Conservation (phyloP, 1,139 yeast genomes). For the Suhomyces coccinellae region DNA sequence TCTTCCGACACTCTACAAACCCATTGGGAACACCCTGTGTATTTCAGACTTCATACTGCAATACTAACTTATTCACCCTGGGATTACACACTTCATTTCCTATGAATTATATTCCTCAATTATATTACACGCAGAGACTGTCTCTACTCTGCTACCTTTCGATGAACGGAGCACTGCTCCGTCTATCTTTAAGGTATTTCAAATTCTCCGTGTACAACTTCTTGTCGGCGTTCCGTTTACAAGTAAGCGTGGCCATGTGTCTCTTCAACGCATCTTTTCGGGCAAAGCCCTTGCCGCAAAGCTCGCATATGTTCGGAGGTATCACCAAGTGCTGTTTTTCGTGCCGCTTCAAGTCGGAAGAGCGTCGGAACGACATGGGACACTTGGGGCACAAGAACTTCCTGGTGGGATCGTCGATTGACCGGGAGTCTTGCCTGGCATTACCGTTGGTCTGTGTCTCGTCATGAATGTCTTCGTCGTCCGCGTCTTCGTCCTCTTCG, state of each 20-base stretch:
- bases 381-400: constrained; percentile 52
- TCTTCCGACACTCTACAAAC: too few relatives aligned
- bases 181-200: constrained; percentile 24
- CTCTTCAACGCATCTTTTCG: constrained; percentile 77
- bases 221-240: constrained; percentile 64
- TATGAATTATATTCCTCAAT: not conserved
- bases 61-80: too few relatives aligned
- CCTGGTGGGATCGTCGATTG: constrained; percentile 23
- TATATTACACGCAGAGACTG: constrained; percentile 2
- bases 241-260: constrained; percentile 70
- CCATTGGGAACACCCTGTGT: too few relatives aligned
- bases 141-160: constrained; percentile 2
- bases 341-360: constrained; percentile 66
- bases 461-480: not conserved
- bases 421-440: not conserved
- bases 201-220: constrained; percentile 40
- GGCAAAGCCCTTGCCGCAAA: constrained; percentile 81
- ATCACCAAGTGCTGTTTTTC: constrained; percentile 57
- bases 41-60: too few relatives aligned
- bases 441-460: constrained; percentile 5
- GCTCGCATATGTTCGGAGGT: constrained; percentile 69
- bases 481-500: constrained; percentile 12
- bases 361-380: constrained; percentile 57
- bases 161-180: constrained; percentile 5
- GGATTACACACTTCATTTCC: not conserved